phyloP scores from a whole-genome alignment of 768 basidiomycete species.

The Russula sp. region DNA sequence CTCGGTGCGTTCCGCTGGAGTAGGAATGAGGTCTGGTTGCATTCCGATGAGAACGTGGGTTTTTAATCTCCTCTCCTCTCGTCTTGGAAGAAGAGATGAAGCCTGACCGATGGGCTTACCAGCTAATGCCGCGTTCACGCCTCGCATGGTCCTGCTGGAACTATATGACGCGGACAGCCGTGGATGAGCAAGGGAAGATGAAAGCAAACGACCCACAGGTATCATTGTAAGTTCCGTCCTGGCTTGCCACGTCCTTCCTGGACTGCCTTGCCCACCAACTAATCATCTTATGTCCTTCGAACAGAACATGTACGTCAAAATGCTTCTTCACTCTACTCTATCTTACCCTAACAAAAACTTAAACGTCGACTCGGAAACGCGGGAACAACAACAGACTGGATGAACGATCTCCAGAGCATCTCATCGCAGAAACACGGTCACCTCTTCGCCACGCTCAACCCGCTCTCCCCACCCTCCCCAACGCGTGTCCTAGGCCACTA shows the following conservation, averaged over 20 bases:
- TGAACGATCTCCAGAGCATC: slow-evolving; percentile 8
- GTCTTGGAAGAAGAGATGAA: not conserved
- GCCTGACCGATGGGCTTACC: not conserved
- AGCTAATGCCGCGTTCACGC: slow-evolving; percentile 66
- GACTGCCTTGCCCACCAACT: not conserved
- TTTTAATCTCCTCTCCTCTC: not conserved
- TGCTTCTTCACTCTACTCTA: not conserved
- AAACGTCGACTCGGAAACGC: not conserved
- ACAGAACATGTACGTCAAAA: slow-evolving; percentile 15
- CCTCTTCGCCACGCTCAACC: slow-evolving; percentile 14
- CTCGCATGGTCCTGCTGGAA: slow-evolving; percentile 79
- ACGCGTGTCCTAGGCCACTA: slow-evolving; percentile 50
- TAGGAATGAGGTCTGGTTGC: slow-evolving; percentile 63
- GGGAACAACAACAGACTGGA: not conserved
- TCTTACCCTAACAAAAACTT: not conserved
- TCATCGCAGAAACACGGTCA: not conserved
- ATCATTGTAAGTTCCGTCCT: slow-evolving; percentile 5
- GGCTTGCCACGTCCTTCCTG: too few relatives aligned
- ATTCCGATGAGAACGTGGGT: slow-evolving; percentile 58
- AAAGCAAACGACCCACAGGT: slow-evolving; percentile 46
- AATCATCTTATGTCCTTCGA: not conserved
- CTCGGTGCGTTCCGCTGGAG: slow-evolving; percentile 45
- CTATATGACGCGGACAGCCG: slow-evolving; percentile 55
- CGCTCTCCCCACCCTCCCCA: slow-evolving; percentile 45
- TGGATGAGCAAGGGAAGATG: slow-evolving; percentile 38